Evolutionary conservation across 2,329 filamentous ascomycete species (phyloP).

Genomic region (Cladophialophora exuberans): DNA sequence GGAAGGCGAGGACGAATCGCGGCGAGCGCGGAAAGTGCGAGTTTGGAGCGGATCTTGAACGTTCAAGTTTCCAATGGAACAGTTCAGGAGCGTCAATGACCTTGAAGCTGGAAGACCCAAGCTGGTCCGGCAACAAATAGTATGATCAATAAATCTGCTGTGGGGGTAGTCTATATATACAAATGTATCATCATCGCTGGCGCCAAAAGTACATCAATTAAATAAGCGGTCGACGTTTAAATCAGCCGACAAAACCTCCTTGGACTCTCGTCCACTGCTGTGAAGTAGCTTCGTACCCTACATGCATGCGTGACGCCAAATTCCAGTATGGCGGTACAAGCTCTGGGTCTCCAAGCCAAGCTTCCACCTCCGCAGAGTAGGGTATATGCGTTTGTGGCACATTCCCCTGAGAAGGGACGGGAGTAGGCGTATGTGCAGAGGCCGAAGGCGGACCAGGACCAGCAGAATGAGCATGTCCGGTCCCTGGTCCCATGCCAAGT

Average conservation of each 20-base stretch:
- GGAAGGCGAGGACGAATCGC: too few relatives aligned
- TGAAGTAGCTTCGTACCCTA: not conserved
- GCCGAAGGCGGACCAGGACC: not conserved
- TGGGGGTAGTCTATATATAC: too few relatives aligned
- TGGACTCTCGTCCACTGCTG: slow-evolving; percentile 1
- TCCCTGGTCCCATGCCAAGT: not conserved
- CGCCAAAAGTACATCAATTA: too few relatives aligned
- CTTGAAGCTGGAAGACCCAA: too few relatives aligned
- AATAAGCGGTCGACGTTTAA: not conserved
- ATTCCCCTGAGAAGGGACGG: not conserved
- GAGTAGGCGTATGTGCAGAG: not conserved
- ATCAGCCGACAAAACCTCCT: slow-evolving; percentile 8
- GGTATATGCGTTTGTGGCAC: slow-evolving; percentile 3
- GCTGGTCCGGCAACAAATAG: too few relatives aligned
- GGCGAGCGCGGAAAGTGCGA: too few relatives aligned
- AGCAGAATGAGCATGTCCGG: not conserved
- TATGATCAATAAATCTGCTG: too few relatives aligned
- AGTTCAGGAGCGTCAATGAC: too few relatives aligned
- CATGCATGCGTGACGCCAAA: slow-evolving; percentile 4
- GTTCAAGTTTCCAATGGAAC: too few relatives aligned
- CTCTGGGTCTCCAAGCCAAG: slow-evolving; percentile 19
- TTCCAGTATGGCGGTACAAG: slow-evolving; percentile 17
- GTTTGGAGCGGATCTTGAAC: too few relatives aligned
- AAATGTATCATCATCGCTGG: too few relatives aligned
- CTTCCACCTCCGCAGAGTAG: slow-evolving; percentile 13